Conservation (phyloP, 1,284 basidiomycete genomes). For the Butyriboletus regius region DNA sequence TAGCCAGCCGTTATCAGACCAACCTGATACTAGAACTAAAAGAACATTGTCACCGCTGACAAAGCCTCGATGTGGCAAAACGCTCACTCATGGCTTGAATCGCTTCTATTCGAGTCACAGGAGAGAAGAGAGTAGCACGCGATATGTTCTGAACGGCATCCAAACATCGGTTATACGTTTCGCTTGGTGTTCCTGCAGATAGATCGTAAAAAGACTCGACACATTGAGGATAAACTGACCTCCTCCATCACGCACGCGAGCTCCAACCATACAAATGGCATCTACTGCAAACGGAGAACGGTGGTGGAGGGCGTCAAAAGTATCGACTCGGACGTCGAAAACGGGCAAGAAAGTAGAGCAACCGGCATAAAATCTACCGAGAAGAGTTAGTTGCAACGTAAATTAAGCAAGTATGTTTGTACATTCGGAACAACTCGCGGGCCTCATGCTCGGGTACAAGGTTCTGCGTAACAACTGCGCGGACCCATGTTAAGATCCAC, state of each 20-base stretch:
- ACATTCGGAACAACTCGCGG: slow-evolving; percentile 77
- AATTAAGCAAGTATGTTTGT: neutral
- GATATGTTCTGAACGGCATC: slow-evolving; percentile 81
- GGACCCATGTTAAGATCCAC: slow-evolving; percentile 13
- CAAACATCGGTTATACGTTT: slow-evolving; percentile 57
- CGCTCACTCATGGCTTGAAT: slow-evolving; percentile 82
- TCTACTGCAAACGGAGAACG: slow-evolving; percentile 80
- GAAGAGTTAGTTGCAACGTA: slow-evolving; percentile 3
- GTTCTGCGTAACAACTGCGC: slow-evolving; percentile 68
- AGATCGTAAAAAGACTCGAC: slow-evolving; percentile 2
- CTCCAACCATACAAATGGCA: slow-evolving; percentile 83
- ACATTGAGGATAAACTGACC: slow-evolving; percentile 39
- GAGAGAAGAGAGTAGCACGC: slow-evolving; percentile 76
- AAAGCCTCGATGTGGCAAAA: neutral
- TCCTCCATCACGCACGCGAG: slow-evolving; percentile 79
- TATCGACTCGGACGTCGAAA: slow-evolving; percentile 71
- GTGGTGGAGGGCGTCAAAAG: slow-evolving; percentile 70
- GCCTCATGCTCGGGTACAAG: slow-evolving; percentile 75
- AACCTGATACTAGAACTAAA: slow-evolving; percentile 76
- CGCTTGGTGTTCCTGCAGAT: slow-evolving; percentile 52
- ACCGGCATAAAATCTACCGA: slow-evolving; percentile 69
- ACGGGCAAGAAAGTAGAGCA: slow-evolving; percentile 85
- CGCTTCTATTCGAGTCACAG: slow-evolving; percentile 73
- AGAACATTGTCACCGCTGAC: slow-evolving; percentile 7
- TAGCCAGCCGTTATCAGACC: slow-evolving; percentile 87